phyloP scores from a whole-genome alignment of 208 protist genomes.

The Crithidia acanthocephali region DNA sequence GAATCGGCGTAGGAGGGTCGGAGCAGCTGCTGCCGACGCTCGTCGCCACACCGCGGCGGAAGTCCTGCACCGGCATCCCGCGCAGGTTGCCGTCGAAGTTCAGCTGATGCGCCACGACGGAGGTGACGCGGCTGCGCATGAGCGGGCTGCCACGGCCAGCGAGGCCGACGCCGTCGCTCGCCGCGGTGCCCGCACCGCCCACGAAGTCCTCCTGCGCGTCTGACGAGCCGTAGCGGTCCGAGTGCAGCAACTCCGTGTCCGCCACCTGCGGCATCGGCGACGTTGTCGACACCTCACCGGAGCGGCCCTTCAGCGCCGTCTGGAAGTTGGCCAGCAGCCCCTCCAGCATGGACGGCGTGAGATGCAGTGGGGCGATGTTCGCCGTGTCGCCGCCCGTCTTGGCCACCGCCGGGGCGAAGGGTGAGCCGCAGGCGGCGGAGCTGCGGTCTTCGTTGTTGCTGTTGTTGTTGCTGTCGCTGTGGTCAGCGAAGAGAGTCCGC shows the following conservation, averaged over 20 bases:
- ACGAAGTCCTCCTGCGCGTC: constrained; percentile 10
- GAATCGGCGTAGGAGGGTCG: constrained; percentile 13
- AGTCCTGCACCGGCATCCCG: constrained; percentile 20
- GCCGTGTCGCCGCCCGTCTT: background rate
- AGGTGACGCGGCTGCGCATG: constrained; percentile 28
- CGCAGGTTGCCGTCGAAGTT: constrained; percentile 21
- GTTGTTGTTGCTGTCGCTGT: background rate
- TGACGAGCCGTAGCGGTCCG: constrained; percentile 12
- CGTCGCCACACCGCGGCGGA: constrained; percentile 10
- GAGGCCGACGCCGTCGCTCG: background rate
- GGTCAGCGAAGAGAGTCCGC: constrained; percentile 12
- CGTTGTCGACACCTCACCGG: constrained; percentile 1
- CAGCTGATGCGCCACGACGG: constrained; percentile 31
- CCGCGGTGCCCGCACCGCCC: background rate
- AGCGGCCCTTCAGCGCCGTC: constrained; percentile 22
- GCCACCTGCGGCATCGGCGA: constrained; percentile 11
- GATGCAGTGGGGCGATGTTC: constrained; percentile 19
- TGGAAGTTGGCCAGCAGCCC: constrained; percentile 31
- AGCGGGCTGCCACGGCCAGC: constrained; percentile 16
- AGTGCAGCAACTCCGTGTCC: constrained; percentile 2
- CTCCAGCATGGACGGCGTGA: constrained; percentile 25
- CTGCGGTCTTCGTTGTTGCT: background rate
- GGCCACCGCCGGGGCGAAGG: background rate
- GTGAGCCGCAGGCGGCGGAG: background rate
- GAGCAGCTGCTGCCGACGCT: constrained; percentile 24